Evolutionary conservation across 108 stramenopile genomes (phyloP), one percentile per base, ranked within the genome.

Genomic region (Skeletonema costatum): DNA sequence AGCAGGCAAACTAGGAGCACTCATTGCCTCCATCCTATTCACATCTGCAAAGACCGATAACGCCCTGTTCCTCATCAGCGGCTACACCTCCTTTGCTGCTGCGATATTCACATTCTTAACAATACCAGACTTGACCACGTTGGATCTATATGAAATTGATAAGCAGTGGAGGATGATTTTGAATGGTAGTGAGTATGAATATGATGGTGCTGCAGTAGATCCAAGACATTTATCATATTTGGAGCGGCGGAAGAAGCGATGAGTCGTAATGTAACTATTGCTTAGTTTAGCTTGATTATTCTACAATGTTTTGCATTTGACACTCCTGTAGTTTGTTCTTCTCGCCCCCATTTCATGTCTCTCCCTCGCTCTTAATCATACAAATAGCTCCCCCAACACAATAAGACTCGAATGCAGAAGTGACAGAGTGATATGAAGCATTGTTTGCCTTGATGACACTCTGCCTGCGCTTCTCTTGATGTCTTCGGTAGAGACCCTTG

Each of bases 1-100:
- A 2, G 68, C 87, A 29, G 92, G 92, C 10, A 93, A 93, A 67
- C 35, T 84, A 1, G 92, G 92, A 4, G 92, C 92, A n/a, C 70
- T 93, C 31, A 74, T 87, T 32, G 92, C 92, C 9, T 84, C 92
- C 4, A 71, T 93, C 10, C 17, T 86, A 13, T 93, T 93, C 73
- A 82, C 89, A 60, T 70, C 71, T 48, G 19, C 87, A 35, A 39
- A 62, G 53, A 56, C 19, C 10, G 80, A 85, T 11, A 73, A 68
- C n/a, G 61, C 84, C 17, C 48, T 90, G 42, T 93, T 93, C 53
- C 48, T 88, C 2, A 30, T 85, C 38, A 86, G 85, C 61, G 92
- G 92, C 17, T 87, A 83, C 53, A 71, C 88, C 17, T 82, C 85
- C 19, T 83, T 88, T 31, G 69, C 79, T 32, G 92, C 87, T 17